phyloP scores from a whole-genome alignment of 2,329 filamentous ascomycete genomes.

The Curvularia eragrostidis region DNA sequence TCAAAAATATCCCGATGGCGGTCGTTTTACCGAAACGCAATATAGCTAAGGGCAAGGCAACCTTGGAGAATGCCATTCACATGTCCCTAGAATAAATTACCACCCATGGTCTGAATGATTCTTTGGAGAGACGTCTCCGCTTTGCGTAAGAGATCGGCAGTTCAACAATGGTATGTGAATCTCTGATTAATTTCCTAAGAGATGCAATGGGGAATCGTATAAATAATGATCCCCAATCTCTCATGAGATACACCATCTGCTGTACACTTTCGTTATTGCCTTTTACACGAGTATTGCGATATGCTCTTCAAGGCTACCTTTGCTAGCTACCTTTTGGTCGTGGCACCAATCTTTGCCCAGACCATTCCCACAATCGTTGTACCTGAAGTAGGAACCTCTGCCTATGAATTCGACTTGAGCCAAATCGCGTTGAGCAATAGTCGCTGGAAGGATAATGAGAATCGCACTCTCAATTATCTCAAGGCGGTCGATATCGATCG shows the following conservation, averaged over 20 bases:
- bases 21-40: neutral
- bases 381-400: constrained; percentile 44
- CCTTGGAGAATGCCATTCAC: neutral
- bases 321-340: constrained; percentile 1
- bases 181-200: neutral
- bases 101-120: neutral
- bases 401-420: constrained; percentile 52
- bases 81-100: neutral
- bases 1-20: neutral
- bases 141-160: neutral
- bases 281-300: neutral
- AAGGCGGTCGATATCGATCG: constrained; percentile 56
- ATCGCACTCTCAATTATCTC: constrained; percentile 57
- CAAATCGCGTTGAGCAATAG: constrained; percentile 50
- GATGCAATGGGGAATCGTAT: neutral
- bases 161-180: neutral
- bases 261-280: neutral
- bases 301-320: constrained; percentile 9
- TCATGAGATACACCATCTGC: neutral
- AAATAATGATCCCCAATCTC: neutral
- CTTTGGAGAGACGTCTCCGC: neutral
- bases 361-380: constrained; percentile 13
- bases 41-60: neutral
- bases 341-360: constrained; percentile 9
- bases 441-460: constrained; percentile 56